Evolutionary conservation across 176 grass and related monocot genomes (phyloP), one percentile per base, ranked within the genome.

Genomic region (Aegilops sharonensis): DNA sequence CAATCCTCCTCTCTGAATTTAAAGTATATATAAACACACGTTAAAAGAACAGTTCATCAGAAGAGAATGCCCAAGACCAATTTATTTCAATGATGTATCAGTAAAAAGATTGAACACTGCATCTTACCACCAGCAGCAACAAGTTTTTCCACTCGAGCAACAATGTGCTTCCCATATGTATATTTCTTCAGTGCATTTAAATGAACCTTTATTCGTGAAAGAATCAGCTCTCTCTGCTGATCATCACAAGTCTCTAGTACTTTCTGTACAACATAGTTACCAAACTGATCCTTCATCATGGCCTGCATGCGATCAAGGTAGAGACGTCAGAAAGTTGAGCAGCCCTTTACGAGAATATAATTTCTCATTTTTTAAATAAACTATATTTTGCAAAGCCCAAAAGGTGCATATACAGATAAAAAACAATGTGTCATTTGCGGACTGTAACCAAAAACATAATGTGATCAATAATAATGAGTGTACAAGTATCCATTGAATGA

Each of bases 281-380:
- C 94, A 64, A 85, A 93, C 84, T 95, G 94, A 81, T 95, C 94
- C 82, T 95, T 95, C 94, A 95, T 95, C 91, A 95, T 95, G 40
- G 91, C 91, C 94, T 93, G 89, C 50, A 70, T 79, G 15, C 9
- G 30, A 34, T 54, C 14, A 45, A 42, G 18, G 9, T 74, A 79
- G 25, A 54, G n/a, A 10, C 18, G 30, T 34, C 43, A 79, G 59
- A 57, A 24, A 72, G 63, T 81, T 81, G 43, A 66, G 67, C 20
- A 18, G 20, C 43, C 20, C 42, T 77, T 67, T 35, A 29, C 5
- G 3, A n/a, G 5, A 56, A 57, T 5, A 36, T 7, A 48, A 64
- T 54, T 54, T 54, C 50, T 54, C 50, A 54, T 0, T 47, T 34
- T 24, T 40, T 20, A 39, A 83, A 60, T 24, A 62, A 42, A 17